phyloP scores from a whole-genome alignment of 371 early-diverging fungal genomes.

The Blastocladiella emersonii region DNA sequence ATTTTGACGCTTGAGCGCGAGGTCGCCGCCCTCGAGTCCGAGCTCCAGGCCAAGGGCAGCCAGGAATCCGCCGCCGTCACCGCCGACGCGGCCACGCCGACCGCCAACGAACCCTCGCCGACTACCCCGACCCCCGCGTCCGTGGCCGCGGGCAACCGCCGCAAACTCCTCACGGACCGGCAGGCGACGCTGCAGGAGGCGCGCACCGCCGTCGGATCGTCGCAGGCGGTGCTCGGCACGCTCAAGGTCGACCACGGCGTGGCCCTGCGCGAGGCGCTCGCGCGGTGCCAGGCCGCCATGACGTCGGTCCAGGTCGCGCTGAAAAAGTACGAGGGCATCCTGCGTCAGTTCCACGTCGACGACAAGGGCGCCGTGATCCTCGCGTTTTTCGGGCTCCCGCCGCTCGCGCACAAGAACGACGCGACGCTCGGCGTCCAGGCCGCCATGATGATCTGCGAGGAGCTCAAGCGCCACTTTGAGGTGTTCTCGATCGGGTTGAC shows the following conservation, averaged over 20 bases:
- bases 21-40: background rate
- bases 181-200: too few species aligned
- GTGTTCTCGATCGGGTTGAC: constrained; percentile 38
- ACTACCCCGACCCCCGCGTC: too few species aligned
- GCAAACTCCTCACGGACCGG: too few species aligned
- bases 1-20: background rate
- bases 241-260: background rate
- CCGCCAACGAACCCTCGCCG: too few species aligned
- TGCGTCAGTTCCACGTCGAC: constrained; percentile 39
- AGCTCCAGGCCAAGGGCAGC: too few species aligned
- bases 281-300: constrained; percentile 26
- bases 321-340: constrained; percentile 24
- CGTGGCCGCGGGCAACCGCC: too few species aligned
- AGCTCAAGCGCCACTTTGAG: constrained; percentile 18
- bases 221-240: background rate
- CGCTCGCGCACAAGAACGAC: constrained; percentile 36
- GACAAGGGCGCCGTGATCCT: constrained; percentile 37
- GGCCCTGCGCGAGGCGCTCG: constrained; percentile 12
- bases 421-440: constrained; percentile 28
- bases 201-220: background rate
- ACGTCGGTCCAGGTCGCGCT: constrained; percentile 23
- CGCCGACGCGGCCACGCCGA: too few species aligned
- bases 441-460: constrained; percentile 23
- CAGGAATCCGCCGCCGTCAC: too few species aligned
- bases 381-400: constrained; percentile 36